These are phyloP conservation scores for Vitis hybrid DNA, from an alignment of 177 flowering plant genomes.

Conservation along the genomic window DNA sequence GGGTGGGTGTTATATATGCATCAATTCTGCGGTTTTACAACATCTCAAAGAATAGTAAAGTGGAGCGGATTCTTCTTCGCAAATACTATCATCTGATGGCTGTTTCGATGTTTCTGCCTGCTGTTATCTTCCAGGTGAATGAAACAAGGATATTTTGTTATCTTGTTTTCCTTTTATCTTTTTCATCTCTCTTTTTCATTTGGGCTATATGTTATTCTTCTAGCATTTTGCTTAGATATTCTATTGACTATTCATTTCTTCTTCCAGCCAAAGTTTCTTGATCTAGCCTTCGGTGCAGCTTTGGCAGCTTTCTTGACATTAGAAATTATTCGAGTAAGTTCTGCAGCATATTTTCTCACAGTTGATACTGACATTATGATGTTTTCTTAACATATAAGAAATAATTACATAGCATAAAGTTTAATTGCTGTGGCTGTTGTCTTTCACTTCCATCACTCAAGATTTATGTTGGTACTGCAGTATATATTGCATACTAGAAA, in stretches of 20 bases:
- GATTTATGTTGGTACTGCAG: no score
- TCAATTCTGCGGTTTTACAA: constrained; percentile 79
- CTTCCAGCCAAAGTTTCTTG: constrained; percentile 82
- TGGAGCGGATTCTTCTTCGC: constrained; percentile 93
- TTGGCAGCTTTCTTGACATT: constrained; percentile 81
- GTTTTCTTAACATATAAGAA: background rate
- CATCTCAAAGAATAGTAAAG: constrained; percentile 82
- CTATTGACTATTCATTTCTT: constrained; percentile 6
- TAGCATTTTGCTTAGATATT: constrained; percentile 2
- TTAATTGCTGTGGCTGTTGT: no score
- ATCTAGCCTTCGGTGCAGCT: constrained; percentile 95
- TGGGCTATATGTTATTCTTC: constrained; percentile 1
- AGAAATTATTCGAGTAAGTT: constrained; percentile 93
- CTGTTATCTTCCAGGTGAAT: constrained; percentile 79
- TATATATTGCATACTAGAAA: no score
- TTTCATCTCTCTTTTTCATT: background rate
- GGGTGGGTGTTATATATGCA: constrained; percentile 64
- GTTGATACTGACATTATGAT: background rate
- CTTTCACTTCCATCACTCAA: no score
- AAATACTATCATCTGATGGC: constrained; percentile 97
- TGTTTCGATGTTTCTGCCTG: constrained; percentile 90
- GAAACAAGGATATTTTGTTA: background rate
- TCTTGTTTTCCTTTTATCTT: background rate
- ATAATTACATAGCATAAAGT: background rate
- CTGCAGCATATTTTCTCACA: background rate